These are phyloP conservation scores for Saturnispora mendoncae DNA, from an alignment of 805 yeast genomes.

Conservation along the genomic window DNA sequence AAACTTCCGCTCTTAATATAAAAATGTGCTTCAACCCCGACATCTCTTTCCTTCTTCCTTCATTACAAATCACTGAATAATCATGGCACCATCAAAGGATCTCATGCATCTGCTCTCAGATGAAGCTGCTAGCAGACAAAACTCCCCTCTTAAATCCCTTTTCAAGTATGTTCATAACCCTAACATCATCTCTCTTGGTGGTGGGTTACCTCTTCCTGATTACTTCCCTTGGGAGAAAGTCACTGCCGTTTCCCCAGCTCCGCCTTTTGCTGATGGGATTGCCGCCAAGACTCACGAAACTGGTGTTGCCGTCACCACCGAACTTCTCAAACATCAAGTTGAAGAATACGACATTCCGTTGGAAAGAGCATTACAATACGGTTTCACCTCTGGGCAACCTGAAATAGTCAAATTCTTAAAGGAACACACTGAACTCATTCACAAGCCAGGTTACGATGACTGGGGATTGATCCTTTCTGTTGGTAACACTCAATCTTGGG, in stretches of 20 bases:
- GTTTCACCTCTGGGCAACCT: constrained; percentile 72
- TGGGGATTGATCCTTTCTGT: constrained; percentile 69
- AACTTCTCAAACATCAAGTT: constrained; percentile 33
- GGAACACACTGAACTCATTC: constrained; percentile 61
- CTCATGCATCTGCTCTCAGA: constrained; percentile 64
- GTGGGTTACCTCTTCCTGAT: constrained; percentile 87
- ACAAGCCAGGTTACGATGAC: constrained; percentile 45
- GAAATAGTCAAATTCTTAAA: constrained; percentile 58
- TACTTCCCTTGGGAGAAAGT: constrained; percentile 87
- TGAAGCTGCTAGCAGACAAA: constrained; percentile 68
- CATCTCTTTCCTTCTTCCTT: not conserved
- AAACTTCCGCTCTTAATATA: not conserved
- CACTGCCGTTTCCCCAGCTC: constrained; percentile 60
- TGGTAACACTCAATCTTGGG: constrained; percentile 95
- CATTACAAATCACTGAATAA: not conserved
- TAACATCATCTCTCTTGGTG: constrained; percentile 80
- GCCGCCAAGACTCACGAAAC: constrained; percentile 46
- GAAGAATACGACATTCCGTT: constrained; percentile 59
- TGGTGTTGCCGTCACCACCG: constrained; percentile 29
- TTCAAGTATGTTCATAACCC: constrained; percentile 71
- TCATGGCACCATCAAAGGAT: constrained; percentile 44
- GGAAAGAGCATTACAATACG: constrained; percentile 86
- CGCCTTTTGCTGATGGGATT: constrained; percentile 75
- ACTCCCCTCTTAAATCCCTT: constrained; percentile 77
- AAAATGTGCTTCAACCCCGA: not conserved